Percentiles rank a stretch among this genome's conserved stretches.
Conservation (phyloP, 305 asterid species). For the Fraxinus ornus region DNA sequence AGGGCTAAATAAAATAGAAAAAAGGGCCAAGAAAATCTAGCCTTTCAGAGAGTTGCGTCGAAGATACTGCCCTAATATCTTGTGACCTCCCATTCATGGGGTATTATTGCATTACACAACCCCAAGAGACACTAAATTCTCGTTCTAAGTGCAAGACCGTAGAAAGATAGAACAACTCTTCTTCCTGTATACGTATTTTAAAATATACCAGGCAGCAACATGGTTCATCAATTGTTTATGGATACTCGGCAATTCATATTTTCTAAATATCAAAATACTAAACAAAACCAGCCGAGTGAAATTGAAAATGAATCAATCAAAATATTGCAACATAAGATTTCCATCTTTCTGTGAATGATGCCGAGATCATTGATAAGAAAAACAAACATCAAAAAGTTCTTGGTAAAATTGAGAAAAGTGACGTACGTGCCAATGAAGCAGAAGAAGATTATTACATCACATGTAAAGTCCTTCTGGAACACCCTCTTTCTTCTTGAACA, state of each 20-base stretch:
- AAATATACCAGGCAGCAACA: neutral
- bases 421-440: neutral
- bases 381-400: neutral
- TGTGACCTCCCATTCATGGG: neutral
- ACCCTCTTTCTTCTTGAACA: constrained; percentile 60
- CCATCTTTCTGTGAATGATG: neutral
- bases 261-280: neutral
- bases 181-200: neutral
- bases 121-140: neutral
- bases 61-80: neutral
- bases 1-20: neutral
- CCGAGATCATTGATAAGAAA: neutral
- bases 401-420: neutral
- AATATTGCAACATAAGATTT: neutral
- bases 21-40: neutral
- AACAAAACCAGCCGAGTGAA: neutral
- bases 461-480: constrained; percentile 57
- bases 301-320: neutral
- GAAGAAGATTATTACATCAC: constrained; percentile 22
- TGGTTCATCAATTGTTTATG: neutral
- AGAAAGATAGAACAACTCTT: neutral
- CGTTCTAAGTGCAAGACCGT: neutral
- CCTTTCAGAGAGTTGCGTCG: neutral
- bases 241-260: neutral
- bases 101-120: neutral